These are phyloP conservation scores for Teratosphaeria zuluensis DNA, from an alignment of 2,329 filamentous ascomycete genomes.

Conservation along the genomic window DNA sequence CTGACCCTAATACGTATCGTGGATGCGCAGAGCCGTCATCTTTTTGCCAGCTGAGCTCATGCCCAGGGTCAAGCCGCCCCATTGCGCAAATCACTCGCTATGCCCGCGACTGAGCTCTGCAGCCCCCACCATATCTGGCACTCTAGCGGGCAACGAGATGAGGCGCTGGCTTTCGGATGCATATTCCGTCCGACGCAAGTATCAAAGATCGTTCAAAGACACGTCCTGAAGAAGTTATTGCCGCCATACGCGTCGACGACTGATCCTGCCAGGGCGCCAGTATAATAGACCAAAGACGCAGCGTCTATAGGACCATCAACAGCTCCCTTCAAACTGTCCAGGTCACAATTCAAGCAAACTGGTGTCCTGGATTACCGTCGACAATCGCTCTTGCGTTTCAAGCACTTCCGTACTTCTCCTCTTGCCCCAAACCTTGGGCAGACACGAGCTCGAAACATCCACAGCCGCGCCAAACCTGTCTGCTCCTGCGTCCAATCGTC, in stretches of 20 bases:
- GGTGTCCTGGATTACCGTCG: background rate
- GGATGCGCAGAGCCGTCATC: background rate
- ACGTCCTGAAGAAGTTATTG: background rate
- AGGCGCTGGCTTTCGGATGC: background rate
- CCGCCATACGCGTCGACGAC: background rate
- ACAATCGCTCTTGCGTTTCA: background rate
- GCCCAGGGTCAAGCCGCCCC: background rate
- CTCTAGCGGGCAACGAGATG: background rate
- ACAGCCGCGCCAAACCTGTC: background rate
- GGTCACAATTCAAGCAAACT: background rate
- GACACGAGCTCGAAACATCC: background rate
- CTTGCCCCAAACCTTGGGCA: background rate
- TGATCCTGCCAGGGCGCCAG: background rate
- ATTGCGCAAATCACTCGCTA: background rate
- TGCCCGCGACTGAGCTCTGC: background rate
- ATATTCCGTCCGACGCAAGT: background rate
- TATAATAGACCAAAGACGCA: background rate
- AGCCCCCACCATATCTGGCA: background rate
- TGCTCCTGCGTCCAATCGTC: background rate
- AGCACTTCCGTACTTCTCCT: background rate
- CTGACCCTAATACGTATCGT: background rate
- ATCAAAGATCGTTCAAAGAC: background rate
- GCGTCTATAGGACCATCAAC: background rate
- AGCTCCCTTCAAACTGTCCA: background rate
- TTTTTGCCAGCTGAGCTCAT: background rate